A percentile compares a stretch with the other conserved stretches of the same genome.
These are phyloP conservation scores for Trichoderma arundinaceum DNA, from an alignment of 2,329 filamentous ascomycete genomes.

Conservation along the genomic window DNA sequence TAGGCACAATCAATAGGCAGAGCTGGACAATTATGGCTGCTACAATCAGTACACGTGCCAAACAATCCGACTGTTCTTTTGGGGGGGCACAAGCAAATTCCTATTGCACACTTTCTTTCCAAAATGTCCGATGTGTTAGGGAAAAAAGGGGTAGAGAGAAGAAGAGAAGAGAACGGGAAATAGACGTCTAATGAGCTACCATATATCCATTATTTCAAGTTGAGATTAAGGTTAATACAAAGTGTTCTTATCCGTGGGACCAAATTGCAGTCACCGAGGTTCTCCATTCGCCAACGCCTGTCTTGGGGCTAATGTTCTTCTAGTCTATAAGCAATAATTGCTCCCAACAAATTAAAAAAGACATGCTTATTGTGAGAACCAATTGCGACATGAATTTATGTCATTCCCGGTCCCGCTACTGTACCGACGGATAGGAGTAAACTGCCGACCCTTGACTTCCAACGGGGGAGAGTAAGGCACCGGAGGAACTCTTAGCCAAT, in stretches of 20 bases:
- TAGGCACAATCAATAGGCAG: too few species aligned
- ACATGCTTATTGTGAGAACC: not conserved
- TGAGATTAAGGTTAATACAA: not conserved
- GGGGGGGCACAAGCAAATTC: too few species aligned
- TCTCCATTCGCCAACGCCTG: not conserved
- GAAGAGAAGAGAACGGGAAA: too few species aligned
- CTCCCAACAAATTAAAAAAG: not conserved
- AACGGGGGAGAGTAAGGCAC: slow-evolving; percentile 22
- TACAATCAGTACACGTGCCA: too few species aligned
- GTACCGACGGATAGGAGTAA: slow-evolving; percentile 22
- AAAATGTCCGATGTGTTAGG: too few species aligned
- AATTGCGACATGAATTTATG: not conserved
- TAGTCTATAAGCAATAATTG: not conserved
- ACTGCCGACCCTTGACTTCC: slow-evolving; percentile 4
- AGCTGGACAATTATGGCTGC: too few species aligned
- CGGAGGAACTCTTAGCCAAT: not conserved
- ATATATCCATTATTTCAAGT: not conserved
- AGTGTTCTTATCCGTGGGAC: not conserved
- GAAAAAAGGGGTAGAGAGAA: too few species aligned
- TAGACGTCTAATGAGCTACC: too few species aligned
- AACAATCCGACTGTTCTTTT: too few species aligned
- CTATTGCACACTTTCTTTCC: too few species aligned
- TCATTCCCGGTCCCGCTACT: slow-evolving; percentile 7
- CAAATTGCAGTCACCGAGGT: not conserved
- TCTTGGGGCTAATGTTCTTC: not conserved